These are phyloP conservation scores for Phallus indusiatus DNA, from an alignment of 768 basidiomycete species.

Conservation along the genomic window DNA sequence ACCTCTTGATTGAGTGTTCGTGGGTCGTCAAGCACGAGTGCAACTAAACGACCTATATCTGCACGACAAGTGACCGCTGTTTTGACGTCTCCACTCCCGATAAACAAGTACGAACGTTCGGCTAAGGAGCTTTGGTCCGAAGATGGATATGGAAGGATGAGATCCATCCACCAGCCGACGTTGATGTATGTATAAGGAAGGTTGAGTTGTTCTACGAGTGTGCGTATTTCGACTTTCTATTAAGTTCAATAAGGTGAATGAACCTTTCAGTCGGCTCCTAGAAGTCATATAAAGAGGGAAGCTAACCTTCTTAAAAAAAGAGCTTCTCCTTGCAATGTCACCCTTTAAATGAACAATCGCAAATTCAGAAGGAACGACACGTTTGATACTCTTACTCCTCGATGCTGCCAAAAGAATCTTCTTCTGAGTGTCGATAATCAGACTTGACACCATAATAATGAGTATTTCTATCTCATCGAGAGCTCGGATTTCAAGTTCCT, in stretches of 20 bases:
- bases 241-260: background rate
- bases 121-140: slow-evolving; percentile 5
- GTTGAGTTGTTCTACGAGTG: slow-evolving; percentile 17
- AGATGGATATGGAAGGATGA: slow-evolving; percentile 7
- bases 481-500: slow-evolving; percentile 9
- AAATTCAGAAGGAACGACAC: background rate
- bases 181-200: slow-evolving; percentile 24
- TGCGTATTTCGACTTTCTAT: slow-evolving; percentile 22
- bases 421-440: background rate
- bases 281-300: too few species aligned
- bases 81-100: slow-evolving; percentile 15
- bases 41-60: slow-evolving; percentile 21
- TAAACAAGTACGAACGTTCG: slow-evolving; percentile 10
- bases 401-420: background rate
- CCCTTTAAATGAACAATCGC: background rate
- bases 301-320: background rate
- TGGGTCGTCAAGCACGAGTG: slow-evolving; percentile 22
- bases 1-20: slow-evolving; percentile 25
- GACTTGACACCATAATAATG: background rate
- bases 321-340: background rate
- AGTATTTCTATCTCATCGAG: slow-evolving; percentile 12
- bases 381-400: background rate
- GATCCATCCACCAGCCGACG: slow-evolving; percentile 24
- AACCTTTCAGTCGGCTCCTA: background rate
- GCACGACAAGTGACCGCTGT: slow-evolving; percentile 17